Evolutionary conservation across 2,329 filamentous ascomycete genomes (phyloP).

Genomic region (Hymenotorrendiella dingleyae): DNA sequence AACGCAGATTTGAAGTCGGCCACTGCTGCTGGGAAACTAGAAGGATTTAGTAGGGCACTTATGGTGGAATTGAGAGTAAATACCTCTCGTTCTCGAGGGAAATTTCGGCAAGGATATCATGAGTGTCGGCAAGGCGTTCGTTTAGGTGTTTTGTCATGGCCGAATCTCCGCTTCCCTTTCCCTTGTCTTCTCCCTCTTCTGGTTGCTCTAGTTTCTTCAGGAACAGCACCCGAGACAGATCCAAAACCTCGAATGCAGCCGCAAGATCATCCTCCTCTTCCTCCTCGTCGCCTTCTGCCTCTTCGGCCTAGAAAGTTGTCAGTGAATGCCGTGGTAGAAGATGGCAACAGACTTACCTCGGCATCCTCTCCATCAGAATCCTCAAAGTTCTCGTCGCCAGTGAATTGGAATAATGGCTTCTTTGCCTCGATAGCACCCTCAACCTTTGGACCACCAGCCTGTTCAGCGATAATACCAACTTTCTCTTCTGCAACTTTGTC

Average conservation of each 20-base stretch:
- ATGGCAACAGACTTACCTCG: conserved; percentile 39
- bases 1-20: conserved; percentile 74
- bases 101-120: conserved; percentile 91
- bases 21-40: conserved; percentile 76
- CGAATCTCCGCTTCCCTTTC: conserved; percentile 37
- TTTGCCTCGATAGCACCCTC: conserved; percentile 41
- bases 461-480: conserved; percentile 33
- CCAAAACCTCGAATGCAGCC: conserved; percentile 77
- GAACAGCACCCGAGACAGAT: conserved; percentile 66
- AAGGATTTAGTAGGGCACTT: conserved; percentile 13
- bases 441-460: conserved; percentile 29
- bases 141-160: conserved; percentile 56
- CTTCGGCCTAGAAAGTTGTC: conserved; percentile 35
- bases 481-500: conserved; percentile 43
- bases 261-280: conserved; percentile 69
- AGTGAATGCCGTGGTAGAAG: conserved; percentile 42
- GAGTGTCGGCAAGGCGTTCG: conserved; percentile 84
- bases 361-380: conserved; percentile 71
- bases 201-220: conserved; percentile 48
- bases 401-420: conserved; percentile 86
- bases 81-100: conserved; percentile 90
- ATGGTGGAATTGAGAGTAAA: conserved; percentile 10
- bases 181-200: conserved; percentile 39
- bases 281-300: conserved; percentile 38
- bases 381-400: conserved; percentile 89